phyloP scores from a whole-genome alignment of 2,329 filamentous ascomycete genomes.

The Fragosphaeria purpurea region DNA sequence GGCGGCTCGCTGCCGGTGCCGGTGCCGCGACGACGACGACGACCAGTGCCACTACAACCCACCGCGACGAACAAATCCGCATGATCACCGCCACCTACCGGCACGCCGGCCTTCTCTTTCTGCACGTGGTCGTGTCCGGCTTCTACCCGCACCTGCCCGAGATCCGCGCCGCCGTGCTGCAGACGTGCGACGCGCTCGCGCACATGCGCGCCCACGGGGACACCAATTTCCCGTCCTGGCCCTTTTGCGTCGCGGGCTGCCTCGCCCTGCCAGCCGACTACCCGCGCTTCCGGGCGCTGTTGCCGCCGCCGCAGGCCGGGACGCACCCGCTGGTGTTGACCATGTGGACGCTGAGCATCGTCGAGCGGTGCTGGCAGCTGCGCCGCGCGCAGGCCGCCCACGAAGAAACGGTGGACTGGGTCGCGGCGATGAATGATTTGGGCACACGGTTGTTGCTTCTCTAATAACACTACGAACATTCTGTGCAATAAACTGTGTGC shows the following conservation, averaged over 20 bases:
- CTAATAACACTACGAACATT: background rate
- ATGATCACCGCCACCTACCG: constrained; percentile 6
- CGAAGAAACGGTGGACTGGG: constrained; percentile 6
- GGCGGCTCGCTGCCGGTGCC: background rate
- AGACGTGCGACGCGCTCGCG: constrained; percentile 3
- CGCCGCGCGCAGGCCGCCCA: background rate
- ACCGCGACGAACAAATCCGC: constrained; percentile 1
- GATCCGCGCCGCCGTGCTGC: constrained; percentile 5
- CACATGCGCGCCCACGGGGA: constrained; percentile 6
- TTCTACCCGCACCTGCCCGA: constrained; percentile 4
- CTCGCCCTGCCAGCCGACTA: constrained; percentile 6
- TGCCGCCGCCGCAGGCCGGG: background rate
- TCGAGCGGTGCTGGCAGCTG: constrained; percentile 8
- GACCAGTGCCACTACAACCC: no score
- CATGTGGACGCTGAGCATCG: constrained; percentile 4
- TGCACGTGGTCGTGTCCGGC: constrained; percentile 5
- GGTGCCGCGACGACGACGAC: background rate
- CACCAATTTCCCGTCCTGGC: constrained; percentile 5
- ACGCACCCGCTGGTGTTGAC: constrained; percentile 8
- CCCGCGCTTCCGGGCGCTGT: constrained; percentile 4
- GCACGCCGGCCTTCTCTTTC: background rate
- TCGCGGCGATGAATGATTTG: constrained; percentile 6
- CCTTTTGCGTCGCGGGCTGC: constrained; percentile 6
- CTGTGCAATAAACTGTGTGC: background rate
- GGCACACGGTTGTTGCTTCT: constrained; percentile 4